Evolutionary conservation across 257 asterid genomes (phyloP), one percentile per base, ranked within the genome.

Genomic region (Leonotis leonurus): DNA sequence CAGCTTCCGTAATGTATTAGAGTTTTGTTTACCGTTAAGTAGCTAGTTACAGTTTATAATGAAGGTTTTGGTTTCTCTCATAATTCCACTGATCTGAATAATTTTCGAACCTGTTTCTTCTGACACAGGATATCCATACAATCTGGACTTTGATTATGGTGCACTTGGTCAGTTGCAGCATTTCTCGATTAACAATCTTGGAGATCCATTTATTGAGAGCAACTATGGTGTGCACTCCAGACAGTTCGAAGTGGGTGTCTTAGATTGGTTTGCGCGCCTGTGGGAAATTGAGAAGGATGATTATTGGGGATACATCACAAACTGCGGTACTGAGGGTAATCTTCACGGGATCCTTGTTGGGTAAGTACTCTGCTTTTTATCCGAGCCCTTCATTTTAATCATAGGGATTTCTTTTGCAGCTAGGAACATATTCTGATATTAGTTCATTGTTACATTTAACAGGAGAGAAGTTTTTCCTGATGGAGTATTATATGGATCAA

Each of bases 311-410:
- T 86, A 91, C 74, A 86, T 91, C 65, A 91, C 98, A 39, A 91
- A 91, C 80, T 88, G 98, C 72, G 98, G 96, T 37, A 91, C 98
- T 36, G 98, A 88, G 82, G 98, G 98, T 30, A 88, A 91, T 78
- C 96, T 91, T 84, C 98, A 91, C 13, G 98, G 98, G 39, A 81
- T 91, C 71, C 90, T 91, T 72, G 81, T 86, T 51, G 96, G 96
- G 98, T 88, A 64, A 58, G 91, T 58, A n/a, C n/a, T 3, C 59
- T 71, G 48, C 8, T 41, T 36, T 50, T 2, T 36, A 68, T 49
- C 22, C 41, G 16, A 43, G 70, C 41, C 27, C 63, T 58, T 24
- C 56, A 24, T 53, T 60, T 43, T 20, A 20, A n/a, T 24, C 30
- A 7, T 48, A 16, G 20, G 60, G 73, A 36, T 12, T 41, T 59